These are phyloP conservation scores for Penicillium thymicola DNA, from an alignment of 2,329 filamentous ascomycete genomes.

Conservation along the genomic window DNA sequence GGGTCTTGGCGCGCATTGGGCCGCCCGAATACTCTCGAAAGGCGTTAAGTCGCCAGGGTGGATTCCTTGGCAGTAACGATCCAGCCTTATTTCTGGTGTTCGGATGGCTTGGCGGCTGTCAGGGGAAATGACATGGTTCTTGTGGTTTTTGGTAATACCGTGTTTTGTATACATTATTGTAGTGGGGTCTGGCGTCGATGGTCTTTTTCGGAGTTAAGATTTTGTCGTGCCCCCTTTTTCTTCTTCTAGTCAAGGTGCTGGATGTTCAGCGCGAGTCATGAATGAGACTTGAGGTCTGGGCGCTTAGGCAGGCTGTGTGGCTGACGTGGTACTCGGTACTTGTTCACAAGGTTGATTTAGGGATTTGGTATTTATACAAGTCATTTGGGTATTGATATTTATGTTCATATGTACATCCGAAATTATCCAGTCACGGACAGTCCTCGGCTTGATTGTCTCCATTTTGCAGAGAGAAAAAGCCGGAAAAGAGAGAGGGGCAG, in stretches of 20 bases:
- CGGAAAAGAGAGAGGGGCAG: not conserved
- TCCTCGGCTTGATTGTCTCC: not conserved
- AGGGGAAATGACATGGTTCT: not conserved
- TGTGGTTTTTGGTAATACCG: not conserved
- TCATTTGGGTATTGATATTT: slow-evolving; percentile 2
- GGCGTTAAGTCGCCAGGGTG: not conserved
- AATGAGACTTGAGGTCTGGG: not conserved
- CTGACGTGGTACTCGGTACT: not conserved
- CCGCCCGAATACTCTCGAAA: not conserved
- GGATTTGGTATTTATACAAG: not conserved
- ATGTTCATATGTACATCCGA: slow-evolving; percentile 7
- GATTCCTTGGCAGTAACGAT: not conserved
- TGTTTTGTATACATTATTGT: not conserved
- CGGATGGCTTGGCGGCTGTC: not conserved
- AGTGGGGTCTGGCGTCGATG: not conserved
- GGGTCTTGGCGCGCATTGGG: not conserved
- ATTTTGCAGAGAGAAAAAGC: not conserved
- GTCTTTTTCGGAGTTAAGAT: not conserved
- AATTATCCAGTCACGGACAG: not conserved
- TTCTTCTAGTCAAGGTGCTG: not conserved
- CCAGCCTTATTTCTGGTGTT: not conserved
- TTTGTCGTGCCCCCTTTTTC: not conserved
- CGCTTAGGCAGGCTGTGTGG: no score
- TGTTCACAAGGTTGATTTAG: not conserved
- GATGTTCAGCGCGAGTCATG: not conserved